These are phyloP conservation scores for Chiua virens DNA, from an alignment of 768 basidiomycete species.

Conservation along the genomic window DNA sequence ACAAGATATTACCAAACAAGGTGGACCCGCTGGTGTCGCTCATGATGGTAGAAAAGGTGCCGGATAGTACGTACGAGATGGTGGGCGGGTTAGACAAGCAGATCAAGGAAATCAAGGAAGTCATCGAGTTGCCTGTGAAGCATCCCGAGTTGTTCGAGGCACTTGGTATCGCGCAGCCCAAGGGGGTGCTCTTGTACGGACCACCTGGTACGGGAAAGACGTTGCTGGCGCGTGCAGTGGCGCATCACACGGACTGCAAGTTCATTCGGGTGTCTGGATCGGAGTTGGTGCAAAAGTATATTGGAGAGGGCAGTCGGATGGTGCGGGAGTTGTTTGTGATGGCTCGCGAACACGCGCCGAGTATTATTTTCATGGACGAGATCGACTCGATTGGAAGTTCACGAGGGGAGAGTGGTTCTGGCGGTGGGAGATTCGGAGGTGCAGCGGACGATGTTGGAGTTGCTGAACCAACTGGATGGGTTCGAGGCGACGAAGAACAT, in stretches of 20 bases:
- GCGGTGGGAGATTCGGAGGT: constrained; percentile 88
- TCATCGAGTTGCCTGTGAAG: constrained; percentile 96
- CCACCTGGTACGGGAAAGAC: constrained; percentile 98
- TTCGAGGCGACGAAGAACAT: constrained; percentile 85
- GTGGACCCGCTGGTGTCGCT: constrained; percentile 97
- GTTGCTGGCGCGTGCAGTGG: constrained; percentile 90
- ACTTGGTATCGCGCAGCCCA: constrained; percentile 95
- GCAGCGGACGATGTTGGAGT: constrained; percentile 87
- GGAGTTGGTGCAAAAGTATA: constrained; percentile 97
- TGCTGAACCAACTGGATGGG: constrained; percentile 86
- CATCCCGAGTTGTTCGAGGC: constrained; percentile 97
- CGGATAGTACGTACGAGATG: constrained; percentile 99
- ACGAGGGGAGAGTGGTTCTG: constrained; percentile 75
- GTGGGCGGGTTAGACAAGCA: constrained; percentile 98
- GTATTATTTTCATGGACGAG: constrained; percentile 99
- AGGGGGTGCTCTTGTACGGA: constrained; percentile 93
- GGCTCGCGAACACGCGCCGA: constrained; percentile 96
- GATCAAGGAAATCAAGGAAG: constrained; percentile 98
- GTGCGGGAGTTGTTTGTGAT: constrained; percentile 97
- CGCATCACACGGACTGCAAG: constrained; percentile 96
- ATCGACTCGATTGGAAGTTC: constrained; percentile 97
- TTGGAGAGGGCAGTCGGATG: constrained; percentile 96
- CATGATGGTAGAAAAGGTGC: constrained; percentile 99
- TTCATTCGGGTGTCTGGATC: constrained; percentile 95
- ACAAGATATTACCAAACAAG: constrained; percentile 96